phyloP scores from a whole-genome alignment of 495 filamentous ascomycete genomes.

The Hypoxylon crocopeplum region DNA sequence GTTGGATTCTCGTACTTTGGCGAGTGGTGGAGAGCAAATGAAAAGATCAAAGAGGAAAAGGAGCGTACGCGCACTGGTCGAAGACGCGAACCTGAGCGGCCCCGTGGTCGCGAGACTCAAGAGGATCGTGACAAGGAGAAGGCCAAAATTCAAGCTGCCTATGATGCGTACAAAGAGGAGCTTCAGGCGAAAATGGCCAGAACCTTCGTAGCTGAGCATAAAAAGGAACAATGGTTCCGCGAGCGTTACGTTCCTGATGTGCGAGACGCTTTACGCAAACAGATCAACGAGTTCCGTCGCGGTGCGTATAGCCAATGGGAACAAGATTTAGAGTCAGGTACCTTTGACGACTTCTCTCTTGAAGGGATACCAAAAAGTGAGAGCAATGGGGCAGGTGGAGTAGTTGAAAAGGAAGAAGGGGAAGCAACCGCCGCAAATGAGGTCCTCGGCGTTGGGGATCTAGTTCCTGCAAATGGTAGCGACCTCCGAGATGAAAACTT shows the following conservation, averaged over 20 bases:
- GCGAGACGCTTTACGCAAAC: slow-evolving; percentile 68
- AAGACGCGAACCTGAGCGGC: slow-evolving; percentile 70
- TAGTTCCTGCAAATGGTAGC: slow-evolving; percentile 78
- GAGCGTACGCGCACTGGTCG: slow-evolving; percentile 79
- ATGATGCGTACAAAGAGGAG: slow-evolving; percentile 93
- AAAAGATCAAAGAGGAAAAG: slow-evolving; percentile 84
- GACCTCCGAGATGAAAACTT: slow-evolving; percentile 85
- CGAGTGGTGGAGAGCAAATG: slow-evolving; percentile 93
- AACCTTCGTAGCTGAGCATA: slow-evolving; percentile 87
- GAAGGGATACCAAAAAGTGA: slow-evolving; percentile 96
- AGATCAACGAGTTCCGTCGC: slow-evolving; percentile 76
- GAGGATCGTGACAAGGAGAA: slow-evolving; percentile 91
- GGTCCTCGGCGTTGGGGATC: slow-evolving; percentile 87
- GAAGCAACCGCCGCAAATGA: slow-evolving; percentile 89
- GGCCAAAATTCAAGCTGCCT: slow-evolving; percentile 86
- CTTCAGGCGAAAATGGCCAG: slow-evolving; percentile 90
- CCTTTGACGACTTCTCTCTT: slow-evolving; percentile 92
- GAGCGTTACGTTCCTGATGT: slow-evolving; percentile 90
- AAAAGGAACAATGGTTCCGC: slow-evolving; percentile 95
- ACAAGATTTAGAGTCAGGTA: slow-evolving; percentile 76
- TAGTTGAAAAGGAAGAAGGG: slow-evolving; percentile 93
- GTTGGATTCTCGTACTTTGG: slow-evolving; percentile 97
- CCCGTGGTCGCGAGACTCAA: slow-evolving; percentile 76
- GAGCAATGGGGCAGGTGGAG: slow-evolving; percentile 82
- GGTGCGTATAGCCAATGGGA: slow-evolving; percentile 83